Base-by-base conservation (phyloP, 306 rosid genomes). In the Sophora flavescens region DNA sequence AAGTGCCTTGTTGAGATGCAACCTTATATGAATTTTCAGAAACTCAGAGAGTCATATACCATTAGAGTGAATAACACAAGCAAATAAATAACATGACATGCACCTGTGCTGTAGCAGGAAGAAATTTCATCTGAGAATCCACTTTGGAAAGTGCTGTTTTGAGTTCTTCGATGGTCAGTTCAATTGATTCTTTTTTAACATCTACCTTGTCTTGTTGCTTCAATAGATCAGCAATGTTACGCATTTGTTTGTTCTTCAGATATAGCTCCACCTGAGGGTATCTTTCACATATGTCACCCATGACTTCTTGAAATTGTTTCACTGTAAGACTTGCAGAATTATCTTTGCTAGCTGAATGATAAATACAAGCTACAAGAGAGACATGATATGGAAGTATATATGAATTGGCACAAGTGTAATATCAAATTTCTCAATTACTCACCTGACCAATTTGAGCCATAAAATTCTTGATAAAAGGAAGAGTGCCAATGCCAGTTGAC, bases 101-200 rank as follows among this genome's bases (percentile, higher is more conserved):
- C 69, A 92, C 97, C 98, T 95, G 99, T 3, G 92, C 99, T 3
- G 99, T 95, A 64, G 99, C 99, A 16, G 99, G 98, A 76, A 95
- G 97, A 66, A 82, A 78, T 84, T 95, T 95, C 99, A 92, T 92
- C 79, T 89, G 90, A 68, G 97, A 95, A 82, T 95, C 99, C 82
- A 95, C 99, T 51, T 89, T 84, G 63, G 99, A 92, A 81, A 95
- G 93, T 52, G 97, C 89, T 17, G 85, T 59, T 82, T 92, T 95
- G 69, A 95, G 77, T 42, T 91, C 91, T 78, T 95, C 93, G 41
- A 95, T 91, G 48, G 82, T 87, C 47, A 95, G 84, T 70, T 91
- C 91, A 22, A 77, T 64, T 11, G 96, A 72, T 59, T 87, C 90
- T 26, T 88, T 87, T 15, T 86, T 72, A 47, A 58, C 89, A 75